A percentile compares a stretch with the other conserved stretches of the same genome.
Conservation (phyloP, 78 protist species). For the Monosiga brevicollis region DNA sequence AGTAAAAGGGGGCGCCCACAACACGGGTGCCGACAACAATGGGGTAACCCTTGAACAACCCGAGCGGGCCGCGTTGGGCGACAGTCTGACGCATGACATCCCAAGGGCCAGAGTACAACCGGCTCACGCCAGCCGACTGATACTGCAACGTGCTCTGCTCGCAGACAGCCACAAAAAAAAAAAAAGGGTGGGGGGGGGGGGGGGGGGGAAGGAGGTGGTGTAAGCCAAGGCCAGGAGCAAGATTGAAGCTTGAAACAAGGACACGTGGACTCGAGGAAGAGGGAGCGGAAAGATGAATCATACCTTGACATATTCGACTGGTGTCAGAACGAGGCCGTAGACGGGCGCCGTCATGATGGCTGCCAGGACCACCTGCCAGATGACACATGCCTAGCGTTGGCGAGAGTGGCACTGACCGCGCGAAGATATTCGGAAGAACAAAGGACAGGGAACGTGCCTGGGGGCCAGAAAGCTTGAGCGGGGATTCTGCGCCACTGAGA, state of each 20-base stretch:
- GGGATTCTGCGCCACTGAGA: too few species aligned
- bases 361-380: background rate
- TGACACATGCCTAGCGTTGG: background rate
- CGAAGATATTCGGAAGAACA: too few species aligned
- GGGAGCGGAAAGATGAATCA: background rate
- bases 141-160: background rate
- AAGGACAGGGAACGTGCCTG: too few species aligned
- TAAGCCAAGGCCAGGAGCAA: background rate
- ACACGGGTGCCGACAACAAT: background rate
- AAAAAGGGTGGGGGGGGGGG: background rate
- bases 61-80: background rate
- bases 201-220: background rate
- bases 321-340: background rate
- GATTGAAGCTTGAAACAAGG: background rate
- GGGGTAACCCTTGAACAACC: background rate
- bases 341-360: background rate
- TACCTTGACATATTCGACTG: background rate
- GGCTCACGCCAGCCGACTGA: too few species aligned
- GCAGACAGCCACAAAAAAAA: background rate
- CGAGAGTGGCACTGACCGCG: background rate
- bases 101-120: background rate
- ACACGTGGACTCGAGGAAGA: background rate
- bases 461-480: too few species aligned
- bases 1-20: background rate
- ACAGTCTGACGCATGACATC: background rate